Evolutionary conservation across 2,329 filamentous ascomycete species (phyloP).

Genomic region (Graphilbum sp.): DNA sequence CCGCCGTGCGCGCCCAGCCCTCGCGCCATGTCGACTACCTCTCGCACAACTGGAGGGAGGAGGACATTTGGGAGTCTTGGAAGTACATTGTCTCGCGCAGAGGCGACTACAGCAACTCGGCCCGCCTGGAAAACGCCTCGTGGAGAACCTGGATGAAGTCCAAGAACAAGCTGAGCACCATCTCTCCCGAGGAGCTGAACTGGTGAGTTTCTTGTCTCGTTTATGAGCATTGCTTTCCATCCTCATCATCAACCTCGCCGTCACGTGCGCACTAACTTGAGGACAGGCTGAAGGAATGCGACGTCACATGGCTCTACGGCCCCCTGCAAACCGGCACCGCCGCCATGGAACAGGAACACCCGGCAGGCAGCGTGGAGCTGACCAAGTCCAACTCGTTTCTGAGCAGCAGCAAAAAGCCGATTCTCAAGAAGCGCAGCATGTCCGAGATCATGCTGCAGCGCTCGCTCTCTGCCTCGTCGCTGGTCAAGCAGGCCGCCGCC

Average conservation of each 20-base stretch:
- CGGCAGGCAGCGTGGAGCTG: constrained; percentile 22
- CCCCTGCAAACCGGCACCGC: constrained; percentile 62
- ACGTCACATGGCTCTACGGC: constrained; percentile 95
- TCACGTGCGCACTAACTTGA: no score
- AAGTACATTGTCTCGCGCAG: constrained; percentile 73
- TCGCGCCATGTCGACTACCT: constrained; percentile 91
- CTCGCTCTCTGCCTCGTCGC: constrained; percentile 73
- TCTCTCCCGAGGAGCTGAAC: constrained; percentile 82
- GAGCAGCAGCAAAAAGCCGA: constrained; percentile 62
- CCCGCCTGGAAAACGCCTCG: constrained; percentile 81
- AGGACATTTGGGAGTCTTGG: constrained; percentile 97
- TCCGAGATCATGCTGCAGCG: constrained; percentile 88
- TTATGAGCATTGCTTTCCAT: neutral
- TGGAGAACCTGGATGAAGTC: constrained; percentile 96
- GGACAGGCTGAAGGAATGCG: constrained; percentile 92
- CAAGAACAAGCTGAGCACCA: constrained; percentile 71
- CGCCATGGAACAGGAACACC: constrained; percentile 30
- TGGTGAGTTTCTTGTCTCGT: constrained; percentile 45
- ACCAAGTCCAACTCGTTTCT: constrained; percentile 48
- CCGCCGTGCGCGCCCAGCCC: constrained; percentile 54
- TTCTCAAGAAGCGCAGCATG: constrained; percentile 91
- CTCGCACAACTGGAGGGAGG: constrained; percentile 83
- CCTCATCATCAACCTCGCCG: constrained; percentile 14
- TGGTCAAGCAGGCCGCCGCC: constrained; percentile 77
- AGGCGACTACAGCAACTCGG: constrained; percentile 63